Evolutionary conservation across 192 early-diverging fungal species (phyloP).

Genomic region (Entomortierella parvispora): DNA sequence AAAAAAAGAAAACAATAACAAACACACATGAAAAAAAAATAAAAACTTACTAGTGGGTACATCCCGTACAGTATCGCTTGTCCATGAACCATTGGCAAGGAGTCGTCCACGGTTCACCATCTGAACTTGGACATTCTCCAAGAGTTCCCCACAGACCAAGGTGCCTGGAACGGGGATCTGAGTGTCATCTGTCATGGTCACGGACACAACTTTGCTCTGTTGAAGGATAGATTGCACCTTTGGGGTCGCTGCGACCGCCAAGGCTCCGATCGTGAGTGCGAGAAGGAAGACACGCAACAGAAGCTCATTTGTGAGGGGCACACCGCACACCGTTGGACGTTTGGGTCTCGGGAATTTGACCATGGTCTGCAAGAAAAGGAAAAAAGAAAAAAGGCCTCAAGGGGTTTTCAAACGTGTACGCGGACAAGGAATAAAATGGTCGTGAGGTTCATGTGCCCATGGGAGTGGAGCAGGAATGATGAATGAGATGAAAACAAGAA

Average conservation of each 20-base stretch:
- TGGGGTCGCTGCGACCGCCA: constrained; percentile 12
- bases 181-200: constrained; percentile 10
- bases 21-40: too few species aligned
- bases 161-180: constrained; percentile 18
- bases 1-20: neutral
- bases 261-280: constrained; percentile 1
- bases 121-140: constrained; percentile 15
- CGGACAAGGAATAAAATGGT: too few species aligned
- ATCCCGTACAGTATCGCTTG: neutral
- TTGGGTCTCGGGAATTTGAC: constrained; percentile 6
- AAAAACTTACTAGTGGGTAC: constrained; percentile 1
- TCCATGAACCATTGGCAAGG: constrained; percentile 9
- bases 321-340: constrained; percentile 15
- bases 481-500: too few species aligned
- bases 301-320: constrained; percentile 36
- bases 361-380: too few species aligned
- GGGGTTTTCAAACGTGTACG: too few species aligned
- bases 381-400: too few species aligned
- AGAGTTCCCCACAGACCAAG: constrained; percentile 12
- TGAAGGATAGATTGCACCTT: constrained; percentile 26
- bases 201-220: constrained; percentile 32
- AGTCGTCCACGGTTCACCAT: constrained; percentile 8
- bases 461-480: too few species aligned
- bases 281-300: constrained; percentile 23
- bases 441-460: too few species aligned